Base-by-base conservation (phyloP, 1,139 yeast species). In the Scheffersomyces quercinus region DNA sequence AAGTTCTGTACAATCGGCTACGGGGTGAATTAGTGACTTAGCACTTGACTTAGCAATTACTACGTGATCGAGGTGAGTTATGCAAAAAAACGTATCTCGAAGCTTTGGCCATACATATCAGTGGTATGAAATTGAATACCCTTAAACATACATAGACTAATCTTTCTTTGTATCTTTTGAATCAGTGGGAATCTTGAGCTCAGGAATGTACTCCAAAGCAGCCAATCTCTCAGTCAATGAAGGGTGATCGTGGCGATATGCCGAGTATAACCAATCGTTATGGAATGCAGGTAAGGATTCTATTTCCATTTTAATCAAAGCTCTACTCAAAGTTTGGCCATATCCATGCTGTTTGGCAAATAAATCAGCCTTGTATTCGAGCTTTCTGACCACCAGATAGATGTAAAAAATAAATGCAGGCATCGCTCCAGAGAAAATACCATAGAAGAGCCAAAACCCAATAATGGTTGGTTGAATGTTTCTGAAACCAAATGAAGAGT, bases 291-390 rank as follows among this genome's bases (percentile, higher is more conserved):
- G 77, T 63, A 93, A 77, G 65, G 93, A 91, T 62, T 88, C 88
- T 53, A 82, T 81, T 56, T 85, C 87, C 52, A 93, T 70, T 51
- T 78, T 82, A 59, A 88, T 83, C 60, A 93, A 78, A 1, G 97
- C 84, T 46, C 74, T 73, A 41, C 87, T 79, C 62, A 93, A 79
- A 42, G 82, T 84, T 31, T 77, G 74, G 7, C 86, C 75, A 60
- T 83, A 84, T 28, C 96, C 96, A 53, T 83, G 77, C 41, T 76
- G 71, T 46, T 79, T 82, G 9, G 98, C 97, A 60, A 79, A 91
- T 44, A 77, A 82, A 63, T 93, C 98, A 16, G 99, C 99, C 67
- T 93, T 89, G 59, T 84, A 93, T 70, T 93, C 99, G 56, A 85
- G 86, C 56, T 82, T 81, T 77, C 99, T 85, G 11, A 91, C 81